Evolutionary conservation across 208 protist genomes (phyloP).

Genomic region (Porcisia hertigi): DNA sequence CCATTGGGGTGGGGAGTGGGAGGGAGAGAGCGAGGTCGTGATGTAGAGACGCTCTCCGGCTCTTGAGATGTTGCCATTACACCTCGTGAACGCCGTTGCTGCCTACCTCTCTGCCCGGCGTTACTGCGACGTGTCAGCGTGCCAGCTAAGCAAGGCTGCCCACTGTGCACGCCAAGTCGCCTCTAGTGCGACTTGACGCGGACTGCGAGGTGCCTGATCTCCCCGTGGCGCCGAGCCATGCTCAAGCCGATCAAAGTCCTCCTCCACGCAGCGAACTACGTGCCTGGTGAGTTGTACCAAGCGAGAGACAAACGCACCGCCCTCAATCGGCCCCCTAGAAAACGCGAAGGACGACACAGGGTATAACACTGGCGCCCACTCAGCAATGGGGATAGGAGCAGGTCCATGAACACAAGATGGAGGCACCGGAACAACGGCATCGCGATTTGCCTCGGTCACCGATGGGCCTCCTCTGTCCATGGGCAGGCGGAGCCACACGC

Average conservation of each 20-base stretch:
- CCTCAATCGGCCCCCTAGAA: neutral
- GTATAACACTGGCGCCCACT: neutral
- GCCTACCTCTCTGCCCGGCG: neutral
- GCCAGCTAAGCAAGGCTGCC: slow-evolving; percentile 21
- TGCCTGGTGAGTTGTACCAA: slow-evolving; percentile 17
- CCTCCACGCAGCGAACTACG: slow-evolving; percentile 22
- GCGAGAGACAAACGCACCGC: slow-evolving; percentile 7
- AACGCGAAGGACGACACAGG: neutral
- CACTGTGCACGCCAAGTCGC: slow-evolving; percentile 29
- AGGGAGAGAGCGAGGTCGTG: neutral
- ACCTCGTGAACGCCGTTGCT: neutral
- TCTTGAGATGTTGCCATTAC: neutral
- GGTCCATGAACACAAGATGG: neutral
- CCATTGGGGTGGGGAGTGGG: no score
- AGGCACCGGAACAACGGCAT: neutral
- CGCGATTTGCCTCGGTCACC: neutral
- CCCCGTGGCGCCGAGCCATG: slow-evolving; percentile 1
- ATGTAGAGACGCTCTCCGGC: neutral
- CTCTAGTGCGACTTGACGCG: slow-evolving; percentile 26
- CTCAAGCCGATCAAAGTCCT: slow-evolving; percentile 17
- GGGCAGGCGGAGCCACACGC: slow-evolving; percentile 64
- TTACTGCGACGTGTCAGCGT: slow-evolving; percentile 2
- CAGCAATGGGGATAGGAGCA: neutral
- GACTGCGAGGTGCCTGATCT: slow-evolving; percentile 19
- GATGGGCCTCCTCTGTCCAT: neutral